A percentile compares a stretch with the other conserved stretches of the same genome.
These are phyloP conservation scores for Microthlaspi erraticum DNA, from an alignment of 345 rosid genomes.

Conservation along the genomic window DNA sequence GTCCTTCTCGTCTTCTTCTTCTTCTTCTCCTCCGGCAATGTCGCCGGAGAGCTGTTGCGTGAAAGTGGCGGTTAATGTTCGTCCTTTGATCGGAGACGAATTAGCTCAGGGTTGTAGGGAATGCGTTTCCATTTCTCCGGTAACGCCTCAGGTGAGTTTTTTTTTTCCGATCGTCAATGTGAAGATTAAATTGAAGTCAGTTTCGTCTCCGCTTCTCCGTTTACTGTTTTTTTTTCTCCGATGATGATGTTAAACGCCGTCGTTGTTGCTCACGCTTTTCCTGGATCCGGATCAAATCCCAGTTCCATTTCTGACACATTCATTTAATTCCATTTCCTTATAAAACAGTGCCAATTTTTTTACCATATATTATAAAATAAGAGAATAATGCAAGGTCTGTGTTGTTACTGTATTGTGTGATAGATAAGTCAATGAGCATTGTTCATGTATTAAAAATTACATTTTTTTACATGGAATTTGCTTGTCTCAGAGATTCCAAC, in stretches of 20 bases:
- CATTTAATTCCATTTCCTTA: slow-evolving; percentile 30
- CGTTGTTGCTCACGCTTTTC: slow-evolving; percentile 6
- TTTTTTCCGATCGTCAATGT: neutral
- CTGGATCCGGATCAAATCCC: slow-evolving; percentile 40
- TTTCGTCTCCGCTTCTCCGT: slow-evolving; percentile 8
- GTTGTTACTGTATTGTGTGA: slow-evolving; percentile 9
- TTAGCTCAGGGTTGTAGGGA: slow-evolving; percentile 74
- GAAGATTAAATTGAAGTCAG: neutral
- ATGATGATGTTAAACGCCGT: slow-evolving; percentile 10
- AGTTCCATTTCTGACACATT: slow-evolving; percentile 31
- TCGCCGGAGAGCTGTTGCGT: slow-evolving; percentile 63
- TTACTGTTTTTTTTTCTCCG: neutral
- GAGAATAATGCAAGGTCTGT: slow-evolving; percentile 10
- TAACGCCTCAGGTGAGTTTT: slow-evolving; percentile 72
- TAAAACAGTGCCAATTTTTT: slow-evolving; percentile 32
- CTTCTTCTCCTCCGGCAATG: neutral
- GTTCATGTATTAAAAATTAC: neutral
- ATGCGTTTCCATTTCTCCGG: slow-evolving; percentile 66
- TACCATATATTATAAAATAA: slow-evolving; percentile 19
- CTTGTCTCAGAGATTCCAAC: neutral
- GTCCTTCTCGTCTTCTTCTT: slow-evolving; percentile 9
- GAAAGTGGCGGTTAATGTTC: slow-evolving; percentile 75
- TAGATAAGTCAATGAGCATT: slow-evolving; percentile 12
- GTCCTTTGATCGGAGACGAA: slow-evolving; percentile 81
- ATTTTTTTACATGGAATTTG: slow-evolving; percentile 2